These are phyloP conservation scores for Diaporthe capsici DNA, from an alignment of 2,329 filamentous ascomycete genomes.

Conservation along the genomic window DNA sequence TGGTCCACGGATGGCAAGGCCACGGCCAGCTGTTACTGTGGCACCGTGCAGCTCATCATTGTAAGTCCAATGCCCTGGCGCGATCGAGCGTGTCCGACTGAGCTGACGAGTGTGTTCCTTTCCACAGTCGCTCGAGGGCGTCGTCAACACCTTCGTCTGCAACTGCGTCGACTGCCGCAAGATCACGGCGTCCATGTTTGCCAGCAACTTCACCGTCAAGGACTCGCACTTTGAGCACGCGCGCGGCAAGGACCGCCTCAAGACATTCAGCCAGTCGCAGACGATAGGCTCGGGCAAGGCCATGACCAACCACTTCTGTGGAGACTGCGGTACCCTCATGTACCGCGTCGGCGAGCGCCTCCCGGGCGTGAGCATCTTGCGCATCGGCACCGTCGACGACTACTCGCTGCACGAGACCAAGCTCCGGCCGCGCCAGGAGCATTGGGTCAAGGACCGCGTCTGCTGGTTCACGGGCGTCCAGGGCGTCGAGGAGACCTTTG, in stretches of 20 bases:
- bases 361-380: conserved; percentile 62
- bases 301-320: not conserved
- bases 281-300: not conserved
- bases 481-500: not conserved
- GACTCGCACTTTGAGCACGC: conserved; percentile 61
- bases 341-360: conserved; percentile 39
- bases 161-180: conserved; percentile 74
- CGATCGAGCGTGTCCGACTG: not conserved
- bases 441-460: not conserved
- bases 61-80: not conserved
- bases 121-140: conserved; percentile 44
- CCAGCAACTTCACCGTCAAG: conserved; percentile 67
- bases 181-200: conserved; percentile 73
- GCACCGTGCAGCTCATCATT: not conserved
- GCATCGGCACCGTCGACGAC: conserved; percentile 74
- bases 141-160: conserved; percentile 68
- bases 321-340: not conserved
- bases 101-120: not conserved
- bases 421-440: conserved; percentile 67
- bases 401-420: conserved; percentile 69
- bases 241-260: conserved; percentile 55
- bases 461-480: not conserved
- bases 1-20: not conserved
- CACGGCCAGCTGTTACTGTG: not conserved
- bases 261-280: not conserved